Conservation (phyloP, 2,329 filamentous ascomycete species). For the Xylariaceae sp. region DNA sequence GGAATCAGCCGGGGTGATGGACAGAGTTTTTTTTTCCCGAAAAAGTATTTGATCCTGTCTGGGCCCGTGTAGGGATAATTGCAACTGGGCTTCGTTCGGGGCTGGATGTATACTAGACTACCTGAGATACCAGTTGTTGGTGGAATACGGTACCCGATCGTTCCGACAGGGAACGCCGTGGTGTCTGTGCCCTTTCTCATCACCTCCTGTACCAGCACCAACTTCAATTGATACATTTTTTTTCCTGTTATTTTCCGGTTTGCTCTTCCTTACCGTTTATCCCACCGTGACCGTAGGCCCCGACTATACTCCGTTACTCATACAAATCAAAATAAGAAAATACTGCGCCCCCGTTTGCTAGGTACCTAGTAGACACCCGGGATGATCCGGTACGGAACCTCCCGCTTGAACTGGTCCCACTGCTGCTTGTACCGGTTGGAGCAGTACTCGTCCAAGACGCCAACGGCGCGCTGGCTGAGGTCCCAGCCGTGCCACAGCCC, state of each 20-base stretch:
- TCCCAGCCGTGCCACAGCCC: constrained; percentile 31
- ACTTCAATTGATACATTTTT: not conserved
- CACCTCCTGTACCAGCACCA: not conserved
- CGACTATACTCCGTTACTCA: no score
- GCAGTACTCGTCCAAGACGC: constrained; percentile 39
- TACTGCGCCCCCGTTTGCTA: not conserved
- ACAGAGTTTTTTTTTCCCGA: not conserved
- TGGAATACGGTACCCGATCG: not conserved
- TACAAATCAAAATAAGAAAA: no score
- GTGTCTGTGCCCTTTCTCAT: not conserved
- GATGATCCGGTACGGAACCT: constrained; percentile 37
- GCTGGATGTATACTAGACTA: not conserved
- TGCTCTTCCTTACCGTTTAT: not conserved
- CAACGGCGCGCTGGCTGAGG: constrained; percentile 33
- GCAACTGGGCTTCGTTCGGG: not conserved
- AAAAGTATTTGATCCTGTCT: not conserved
- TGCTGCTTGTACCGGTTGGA: constrained; percentile 36
- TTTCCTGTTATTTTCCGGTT: not conserved
- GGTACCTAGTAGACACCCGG: constrained; percentile 38
- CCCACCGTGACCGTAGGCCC: not conserved
- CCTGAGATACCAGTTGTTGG: not conserved
- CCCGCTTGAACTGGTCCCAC: constrained; percentile 38
- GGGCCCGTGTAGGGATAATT: constrained; percentile 4
- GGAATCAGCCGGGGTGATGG: not conserved
- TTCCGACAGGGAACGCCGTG: not conserved